Base-by-base conservation (phyloP, 2,329 filamentous ascomycete species). In the Colletotrichum tofieldiae region DNA sequence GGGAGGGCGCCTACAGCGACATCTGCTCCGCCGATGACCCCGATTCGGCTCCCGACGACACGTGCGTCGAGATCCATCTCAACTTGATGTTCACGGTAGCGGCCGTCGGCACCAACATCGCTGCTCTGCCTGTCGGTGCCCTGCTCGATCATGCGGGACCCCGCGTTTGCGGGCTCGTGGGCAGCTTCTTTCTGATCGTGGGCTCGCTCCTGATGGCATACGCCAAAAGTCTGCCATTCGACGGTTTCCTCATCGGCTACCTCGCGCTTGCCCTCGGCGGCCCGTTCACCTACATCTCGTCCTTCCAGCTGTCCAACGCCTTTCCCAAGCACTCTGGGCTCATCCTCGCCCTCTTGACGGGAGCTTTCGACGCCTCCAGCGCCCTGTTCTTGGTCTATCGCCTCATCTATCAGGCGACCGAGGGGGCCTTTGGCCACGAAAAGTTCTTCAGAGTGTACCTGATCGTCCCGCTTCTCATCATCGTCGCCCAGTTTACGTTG, bases 11-110 rank as follows among this genome's bases (percentile, higher is more conserved):
- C 12, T 96, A 95, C 80, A 85, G 85, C 51, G 86, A 93, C 61
- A 82, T 86, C 43, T 96, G 94, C 78, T 74, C 79, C 52, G 79
- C 78, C 47, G 77, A 75, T 20, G 74, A 76, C 8, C 64, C 68
- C 8, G 63, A 68, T 6, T 69, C 77, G n/a, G 35, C 59, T 2
- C 75, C 78, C n/a, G 77, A 77, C 20, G 77, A 86, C 37, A 84
- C 80, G n/a, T 89, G 81, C 79, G 83, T 86, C 70, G 89, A 90
- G 77, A 89, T 91, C 65, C 87, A 87, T 71, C 87, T 98, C 68
- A 98, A 98, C 80, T 85, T 98, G 75, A 97, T 97, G 93, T 98
- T 98, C 85, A 97, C 94, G 7, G 89, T 95, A 51, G 95, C 95
- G 16, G 95, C 94, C 18, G 94, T 97, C 12, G 93, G 90, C 8